Evolutionary conservation across 192 early-diverging fungal genomes (phyloP), one percentile per base, ranked within the genome.

Genomic region (Blastocladiella britannica): DNA sequence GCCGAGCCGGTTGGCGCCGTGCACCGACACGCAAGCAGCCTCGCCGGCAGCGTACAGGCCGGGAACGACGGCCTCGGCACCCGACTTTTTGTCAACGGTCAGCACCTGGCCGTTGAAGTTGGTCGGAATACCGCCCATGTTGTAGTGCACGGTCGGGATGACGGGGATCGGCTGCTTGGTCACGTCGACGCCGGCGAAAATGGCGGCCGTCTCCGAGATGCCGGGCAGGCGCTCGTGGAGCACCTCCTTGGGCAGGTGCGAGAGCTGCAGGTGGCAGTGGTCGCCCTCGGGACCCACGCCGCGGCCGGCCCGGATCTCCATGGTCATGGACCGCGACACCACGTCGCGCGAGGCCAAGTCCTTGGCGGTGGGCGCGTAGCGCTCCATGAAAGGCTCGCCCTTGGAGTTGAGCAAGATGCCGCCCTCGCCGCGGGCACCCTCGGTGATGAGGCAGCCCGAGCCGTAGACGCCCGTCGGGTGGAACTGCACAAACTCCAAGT

Each of bases 141-240:
- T 97, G 83, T 93, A 93, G 75, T 97, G 94, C 63, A 95, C 94
- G 60, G 94, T 94, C 58, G 94, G 94, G 47, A 97, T 78, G 51
- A 97, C 91, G 7, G 94, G 94, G 66, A 98, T 98, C 28, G 94
- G 91, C 70, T 95, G 89, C 84, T 98, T 98, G 69, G 91, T 98
- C 28, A 98, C 92, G 75, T 98, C 89, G 58, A 98, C 93, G 66
- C 88, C 88, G 26, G 93, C 85, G 69, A 97, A 97, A 66, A 97
- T 94, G 58, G 88, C 88, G 51, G 93, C 93, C 20, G 91, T 97
- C 74, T 97, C 93, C 20, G 93, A 97, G 62, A 97, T 97, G 70
- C 93, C 93, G 20, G 93, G 93, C 24, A 97, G 78, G 65, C 91
- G 87, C 75, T 90, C 85, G 23, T 83, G 73, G 28, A 97, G 77